These are phyloP conservation scores for Citrus unshiu DNA, from an alignment of 345 rosid species.

Conservation along the genomic window DNA sequence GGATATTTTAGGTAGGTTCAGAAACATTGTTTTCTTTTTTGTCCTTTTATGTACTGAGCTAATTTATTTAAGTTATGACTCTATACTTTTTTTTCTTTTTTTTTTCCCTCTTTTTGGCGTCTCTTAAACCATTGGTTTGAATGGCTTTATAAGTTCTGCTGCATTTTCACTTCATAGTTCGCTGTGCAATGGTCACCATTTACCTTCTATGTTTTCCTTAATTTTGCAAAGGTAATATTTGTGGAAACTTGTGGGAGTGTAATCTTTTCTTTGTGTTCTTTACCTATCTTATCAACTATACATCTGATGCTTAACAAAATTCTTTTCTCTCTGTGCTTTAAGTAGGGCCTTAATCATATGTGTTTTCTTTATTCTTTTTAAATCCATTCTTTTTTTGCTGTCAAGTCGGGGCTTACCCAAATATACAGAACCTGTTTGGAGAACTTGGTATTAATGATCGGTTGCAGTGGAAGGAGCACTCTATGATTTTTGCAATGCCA, in stretches of 20 bases:
- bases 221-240: background rate
- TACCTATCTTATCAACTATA: no score
- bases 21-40: background rate
- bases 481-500: slow-evolving; percentile 98
- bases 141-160: background rate
- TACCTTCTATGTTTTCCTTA: background rate
- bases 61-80: background rate
- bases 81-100: background rate
- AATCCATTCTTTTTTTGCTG: slow-evolving; percentile 22
- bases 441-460: slow-evolving; percentile 91
- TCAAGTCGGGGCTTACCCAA: slow-evolving; percentile 93
- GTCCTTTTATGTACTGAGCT: background rate
- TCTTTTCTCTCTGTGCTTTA: no score
- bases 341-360: no score
- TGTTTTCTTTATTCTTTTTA: background rate
- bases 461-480: slow-evolving; percentile 97
- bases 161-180: background rate
- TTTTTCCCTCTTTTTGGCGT: background rate
- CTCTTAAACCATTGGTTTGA: background rate
- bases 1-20: slow-evolving; percentile 73
- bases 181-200: background rate
- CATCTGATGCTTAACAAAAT: no score
- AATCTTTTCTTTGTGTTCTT: background rate
- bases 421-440: slow-evolving; percentile 84
- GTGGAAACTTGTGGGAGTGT: background rate